Evolutionary conservation across 139 green algal species (phyloP).

Genomic region (Closterium sp.): DNA sequence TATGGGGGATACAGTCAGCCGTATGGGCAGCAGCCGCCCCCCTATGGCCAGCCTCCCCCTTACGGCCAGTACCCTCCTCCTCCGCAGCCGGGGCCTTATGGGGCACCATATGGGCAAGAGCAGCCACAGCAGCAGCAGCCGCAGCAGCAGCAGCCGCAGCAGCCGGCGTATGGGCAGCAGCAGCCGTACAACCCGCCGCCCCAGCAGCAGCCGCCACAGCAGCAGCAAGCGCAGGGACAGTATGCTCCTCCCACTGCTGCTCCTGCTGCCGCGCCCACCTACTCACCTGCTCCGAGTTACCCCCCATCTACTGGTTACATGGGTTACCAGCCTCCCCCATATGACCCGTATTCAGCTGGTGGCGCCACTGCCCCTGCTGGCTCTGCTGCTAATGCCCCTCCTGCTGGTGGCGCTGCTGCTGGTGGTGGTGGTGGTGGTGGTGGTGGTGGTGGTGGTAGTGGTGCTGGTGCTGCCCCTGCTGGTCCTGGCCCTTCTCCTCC

Average conservation of each 20-base stretch:
- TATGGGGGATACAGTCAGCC: neutral
- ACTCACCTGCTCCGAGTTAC: neutral
- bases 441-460: too few species aligned
- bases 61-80: neutral
- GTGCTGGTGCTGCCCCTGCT: neutral
- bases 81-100: neutral
- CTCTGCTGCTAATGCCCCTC: neutral
- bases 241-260: neutral
- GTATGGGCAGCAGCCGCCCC: neutral
- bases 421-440: neutral
- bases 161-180: neutral
- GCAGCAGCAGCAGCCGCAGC: neutral
- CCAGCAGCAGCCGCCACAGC: too few species aligned
- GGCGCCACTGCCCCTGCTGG: neutral
- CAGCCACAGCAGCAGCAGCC: neutral
- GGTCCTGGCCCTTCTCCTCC: neutral
- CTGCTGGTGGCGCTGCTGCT: neutral
- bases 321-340: neutral
- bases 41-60: neutral
- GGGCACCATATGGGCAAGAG: neutral
- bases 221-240: too few species aligned
- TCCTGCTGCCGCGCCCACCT: neutral
- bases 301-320: neutral
- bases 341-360: neutral
- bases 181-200: neutral